phyloP scores from a whole-genome alignment of 257 asterid species.

The Fraxinus cuspidata region DNA sequence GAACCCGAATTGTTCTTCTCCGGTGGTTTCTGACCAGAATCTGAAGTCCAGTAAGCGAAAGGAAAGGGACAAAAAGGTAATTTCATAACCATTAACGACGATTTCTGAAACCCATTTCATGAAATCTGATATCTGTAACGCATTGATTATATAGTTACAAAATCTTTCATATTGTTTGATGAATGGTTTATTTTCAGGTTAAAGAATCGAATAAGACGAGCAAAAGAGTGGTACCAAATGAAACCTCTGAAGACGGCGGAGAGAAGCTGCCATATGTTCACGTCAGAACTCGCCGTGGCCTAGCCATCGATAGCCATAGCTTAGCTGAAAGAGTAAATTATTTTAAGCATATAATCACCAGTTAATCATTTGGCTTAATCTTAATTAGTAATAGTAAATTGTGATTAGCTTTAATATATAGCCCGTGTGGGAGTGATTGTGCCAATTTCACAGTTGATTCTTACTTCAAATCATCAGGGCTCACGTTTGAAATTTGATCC shows the following conservation, averaged over 20 bases:
- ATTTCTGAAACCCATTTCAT: background rate
- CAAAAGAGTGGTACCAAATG: slow-evolving; percentile 52
- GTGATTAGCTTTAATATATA: slow-evolving; percentile 10
- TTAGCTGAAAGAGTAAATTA: slow-evolving; percentile 85
- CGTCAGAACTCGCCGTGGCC: slow-evolving; percentile 94
- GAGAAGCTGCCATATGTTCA: slow-evolving; percentile 85
- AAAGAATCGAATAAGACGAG: slow-evolving; percentile 67
- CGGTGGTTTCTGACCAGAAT: slow-evolving; percentile 54
- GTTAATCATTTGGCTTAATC: background rate
- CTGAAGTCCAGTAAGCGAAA: slow-evolving; percentile 54
- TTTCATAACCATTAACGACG: background rate
- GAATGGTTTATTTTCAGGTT: slow-evolving; percentile 35
- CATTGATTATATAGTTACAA: background rate
- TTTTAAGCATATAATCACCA: slow-evolving; percentile 19
- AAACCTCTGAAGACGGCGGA: slow-evolving; percentile 48
- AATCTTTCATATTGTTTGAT: no score
- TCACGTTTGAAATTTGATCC: no score
- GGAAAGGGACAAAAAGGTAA: slow-evolving; percentile 65
- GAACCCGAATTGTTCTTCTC: slow-evolving; percentile 54
- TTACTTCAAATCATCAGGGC: no score
- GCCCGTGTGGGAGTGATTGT: no score
- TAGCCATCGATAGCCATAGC: slow-evolving; percentile 98
- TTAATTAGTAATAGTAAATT: slow-evolving; percentile 19
- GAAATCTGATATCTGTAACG: slow-evolving; percentile 5
- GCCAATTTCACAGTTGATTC: no score